Conservation (phyloP, 257 asterid genomes). For the Linaria vulgaris region DNA sequence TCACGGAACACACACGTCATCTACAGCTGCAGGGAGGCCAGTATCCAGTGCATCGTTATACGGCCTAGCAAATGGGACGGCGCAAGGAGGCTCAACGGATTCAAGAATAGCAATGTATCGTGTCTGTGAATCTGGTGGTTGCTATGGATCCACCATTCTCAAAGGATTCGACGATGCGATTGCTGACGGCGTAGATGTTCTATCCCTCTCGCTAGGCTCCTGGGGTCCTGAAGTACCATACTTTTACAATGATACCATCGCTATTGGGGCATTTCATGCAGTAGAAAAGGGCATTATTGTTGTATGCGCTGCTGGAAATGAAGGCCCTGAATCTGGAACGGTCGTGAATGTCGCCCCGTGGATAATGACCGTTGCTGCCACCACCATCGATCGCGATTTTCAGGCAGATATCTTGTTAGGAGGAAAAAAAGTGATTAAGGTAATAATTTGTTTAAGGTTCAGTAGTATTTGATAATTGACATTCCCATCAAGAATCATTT, state of each 20-base stretch:
- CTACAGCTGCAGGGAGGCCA: conserved; percentile 11
- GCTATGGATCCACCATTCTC: neutral
- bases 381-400: conserved; percentile 36
- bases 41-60: conserved; percentile 6
- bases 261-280: conserved; percentile 50
- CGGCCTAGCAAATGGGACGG: conserved; percentile 9
- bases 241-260: conserved; percentile 33
- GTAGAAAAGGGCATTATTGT: conserved; percentile 39
- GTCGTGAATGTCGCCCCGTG: conserved; percentile 50
- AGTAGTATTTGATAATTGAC: neutral
- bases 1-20: conserved; percentile 11
- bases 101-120: conserved; percentile 15
- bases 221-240: neutral
- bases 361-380: conserved; percentile 58
- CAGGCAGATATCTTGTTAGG: no score
- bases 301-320: conserved; percentile 45
- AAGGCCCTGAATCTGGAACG: conserved; percentile 29
- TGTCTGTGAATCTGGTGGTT: neutral
- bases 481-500: neutral
- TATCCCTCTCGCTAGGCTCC: conserved; percentile 19
- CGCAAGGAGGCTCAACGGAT: neutral
- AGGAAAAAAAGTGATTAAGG: conserved; percentile 48
- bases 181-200: conserved; percentile 18
- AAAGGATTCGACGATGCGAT: conserved; percentile 21
- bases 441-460: conserved; percentile 19